phyloP scores from a whole-genome alignment of 2,329 filamentous ascomycete species.

The Venturia aucupariae region DNA sequence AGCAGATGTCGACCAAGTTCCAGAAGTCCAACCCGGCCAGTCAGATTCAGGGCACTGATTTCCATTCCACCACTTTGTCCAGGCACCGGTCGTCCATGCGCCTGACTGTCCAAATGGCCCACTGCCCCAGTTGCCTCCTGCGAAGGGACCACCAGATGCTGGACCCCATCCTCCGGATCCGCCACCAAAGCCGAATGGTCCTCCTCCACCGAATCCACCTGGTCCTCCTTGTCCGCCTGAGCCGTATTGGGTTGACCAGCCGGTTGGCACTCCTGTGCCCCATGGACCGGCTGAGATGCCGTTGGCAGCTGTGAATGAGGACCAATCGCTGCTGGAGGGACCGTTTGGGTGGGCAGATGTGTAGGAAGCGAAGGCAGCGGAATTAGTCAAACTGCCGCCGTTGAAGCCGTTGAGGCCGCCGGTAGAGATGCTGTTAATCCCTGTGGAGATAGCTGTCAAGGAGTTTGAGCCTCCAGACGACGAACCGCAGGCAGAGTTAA shows the following conservation, averaged over 20 bases:
- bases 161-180: slow-evolving; percentile 13
- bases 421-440: not conserved
- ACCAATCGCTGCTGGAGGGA: slow-evolving; percentile 3
- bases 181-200: slow-evolving; percentile 9
- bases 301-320: slow-evolving; percentile 12
- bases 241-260: slow-evolving; percentile 5
- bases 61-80: slow-evolving; percentile 15
- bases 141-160: slow-evolving; percentile 5
- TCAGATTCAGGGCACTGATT: slow-evolving; percentile 12
- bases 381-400: not conserved
- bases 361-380: slow-evolving; percentile 10
- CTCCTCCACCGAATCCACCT: not conserved
- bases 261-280: slow-evolving; percentile 10
- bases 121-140: not conserved
- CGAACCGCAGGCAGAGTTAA: not conserved
- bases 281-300: slow-evolving; percentile 8
- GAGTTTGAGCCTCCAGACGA: not conserved
- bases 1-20: slow-evolving; percentile 14
- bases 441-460: not conserved
- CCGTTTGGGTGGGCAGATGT: slow-evolving; percentile 10
- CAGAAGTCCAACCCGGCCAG: slow-evolving; percentile 16
- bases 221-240: slow-evolving; percentile 7
- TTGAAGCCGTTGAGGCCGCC: not conserved
- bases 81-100: slow-evolving; percentile 15
- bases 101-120: slow-evolving; percentile 13